Conservation (phyloP, 1,284 basidiomycete genomes). For the Bjerkandera adusta region DNA sequence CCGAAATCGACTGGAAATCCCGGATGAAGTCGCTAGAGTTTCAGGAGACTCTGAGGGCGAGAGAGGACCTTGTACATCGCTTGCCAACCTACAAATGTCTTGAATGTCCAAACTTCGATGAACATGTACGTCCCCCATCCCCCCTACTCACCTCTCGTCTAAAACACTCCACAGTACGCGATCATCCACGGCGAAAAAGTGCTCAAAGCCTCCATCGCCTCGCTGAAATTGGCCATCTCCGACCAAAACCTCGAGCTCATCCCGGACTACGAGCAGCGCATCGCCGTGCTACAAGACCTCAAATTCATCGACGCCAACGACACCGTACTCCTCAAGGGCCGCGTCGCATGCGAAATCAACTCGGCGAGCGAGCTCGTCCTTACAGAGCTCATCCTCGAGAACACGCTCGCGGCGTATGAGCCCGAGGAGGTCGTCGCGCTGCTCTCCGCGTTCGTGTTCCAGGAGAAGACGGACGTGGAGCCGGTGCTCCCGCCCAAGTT, state of each 20-base stretch:
- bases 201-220: conserved; percentile 70
- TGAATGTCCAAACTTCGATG: conserved; percentile 62
- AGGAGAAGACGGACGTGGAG: conserved; percentile 92
- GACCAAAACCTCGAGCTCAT: conserved; percentile 97
- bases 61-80: conserved; percentile 50
- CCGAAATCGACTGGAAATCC: conserved; percentile 85
- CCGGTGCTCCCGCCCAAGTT: conserved; percentile 79
- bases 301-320: conserved; percentile 93
- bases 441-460: conserved; percentile 95
- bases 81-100: conserved; percentile 48
- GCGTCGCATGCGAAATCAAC: conserved; percentile 99
- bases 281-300: conserved; percentile 88
- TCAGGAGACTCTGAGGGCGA: conserved; percentile 74
- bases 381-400: conserved; percentile 97
- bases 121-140: conserved; percentile 51
- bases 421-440: conserved; percentile 98
- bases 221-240: conserved; percentile 80
- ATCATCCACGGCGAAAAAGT: conserved; percentile 74
- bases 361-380: conserved; percentile 94
- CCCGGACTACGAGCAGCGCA: conserved; percentile 95
- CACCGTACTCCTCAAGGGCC: conserved; percentile 93
- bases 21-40: conserved; percentile 88
- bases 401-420: conserved; percentile 86
- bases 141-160: conserved; percentile 3
- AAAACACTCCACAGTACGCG: conserved; percentile 54